Evolutionary conservation across 768 basidiomycete genomes (phyloP), one percentile per base, ranked within the genome.

Genomic region (Suillus variegatus): DNA sequence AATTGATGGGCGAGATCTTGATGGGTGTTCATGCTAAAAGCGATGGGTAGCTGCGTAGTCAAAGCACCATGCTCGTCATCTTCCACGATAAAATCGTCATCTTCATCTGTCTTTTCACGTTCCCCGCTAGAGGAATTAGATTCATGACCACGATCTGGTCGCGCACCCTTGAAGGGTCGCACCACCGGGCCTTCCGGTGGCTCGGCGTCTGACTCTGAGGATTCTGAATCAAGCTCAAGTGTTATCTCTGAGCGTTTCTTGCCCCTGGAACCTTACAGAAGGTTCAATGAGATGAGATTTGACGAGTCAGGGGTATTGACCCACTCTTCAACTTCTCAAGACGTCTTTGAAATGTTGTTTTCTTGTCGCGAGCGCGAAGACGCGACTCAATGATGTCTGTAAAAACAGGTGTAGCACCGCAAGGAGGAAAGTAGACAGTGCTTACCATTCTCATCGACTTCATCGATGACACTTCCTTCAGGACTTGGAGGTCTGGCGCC

Each of bases 21-120:
- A 73, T 91, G 89, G 2, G 88, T 82, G 63, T 85, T 84, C 88
- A 92, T 88, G 75, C 92, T 94, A 78, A 93, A 97, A 70, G 90
- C 86, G 61, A 82, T 81, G 10, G 93, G 93, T n/a, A 94, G 81
- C 43, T 82, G 76, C 22, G 84, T 75, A 4, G 74, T 71, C 0
- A 72, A 78, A 32, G 65, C 74, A 9, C 74, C 80, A 28, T 75
- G 71, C 58, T 75, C 75, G 65, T 89, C 87, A 67, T 93, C 91
- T 44, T 92, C 86, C 40, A 93, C 88, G 66, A 92, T 91, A 41
- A 77, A 80, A 63, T 76, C 76, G 0, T 79, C 75, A 9, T 78
- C 76, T 1, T 68, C 71, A 2, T 70, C 68, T 47, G 46, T 66
- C 36, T 68, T 66, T 14, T 77, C 80, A 44, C 79, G 77, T 62